Conservation (phyloP, 75 land plant genomes). For the Selaginella moellendorffii region DNA sequence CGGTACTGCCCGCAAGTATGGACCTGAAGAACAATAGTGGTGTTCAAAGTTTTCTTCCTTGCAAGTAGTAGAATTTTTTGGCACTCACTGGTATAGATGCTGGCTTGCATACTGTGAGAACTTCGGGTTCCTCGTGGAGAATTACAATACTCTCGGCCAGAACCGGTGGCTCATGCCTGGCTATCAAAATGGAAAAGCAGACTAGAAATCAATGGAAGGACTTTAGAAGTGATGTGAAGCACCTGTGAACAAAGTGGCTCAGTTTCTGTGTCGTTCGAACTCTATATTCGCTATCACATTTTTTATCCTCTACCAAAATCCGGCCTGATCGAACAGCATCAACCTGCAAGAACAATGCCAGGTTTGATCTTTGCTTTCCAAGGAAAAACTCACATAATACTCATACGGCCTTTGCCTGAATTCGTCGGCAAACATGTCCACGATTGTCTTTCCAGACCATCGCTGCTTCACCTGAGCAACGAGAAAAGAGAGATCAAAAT, state of each 20-base stretch:
- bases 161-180: conserved; percentile 98
- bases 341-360: conserved; percentile 33
- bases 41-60: background rate
- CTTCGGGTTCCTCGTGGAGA: conserved; percentile 49
- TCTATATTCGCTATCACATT: conserved; percentile 34
- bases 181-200: too few species aligned
- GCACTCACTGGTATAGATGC: conserved; percentile 88
- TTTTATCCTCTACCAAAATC: conserved; percentile 65
- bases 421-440: conserved; percentile 75
- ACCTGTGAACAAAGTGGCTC: conserved; percentile 96
- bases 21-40: conserved; percentile 31
- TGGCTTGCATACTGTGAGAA: conserved; percentile 85
- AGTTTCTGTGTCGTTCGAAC: conserved; percentile 52
- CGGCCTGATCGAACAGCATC: conserved; percentile 69
- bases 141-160: conserved; percentile 42
- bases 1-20: conserved; percentile 99
- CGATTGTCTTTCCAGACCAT: conserved; percentile 85
- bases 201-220: background rate
- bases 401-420: conserved; percentile 76
- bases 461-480: conserved; percentile 65
- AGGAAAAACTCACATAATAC: conserved; percentile 52
- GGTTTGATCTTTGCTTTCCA: background rate
- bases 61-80: background rate
- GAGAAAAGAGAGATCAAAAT: background rate
- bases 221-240: background rate